phyloP scores from a whole-genome alignment of 768 basidiomycete species.

The Rhodocollybia butyracea region DNA sequence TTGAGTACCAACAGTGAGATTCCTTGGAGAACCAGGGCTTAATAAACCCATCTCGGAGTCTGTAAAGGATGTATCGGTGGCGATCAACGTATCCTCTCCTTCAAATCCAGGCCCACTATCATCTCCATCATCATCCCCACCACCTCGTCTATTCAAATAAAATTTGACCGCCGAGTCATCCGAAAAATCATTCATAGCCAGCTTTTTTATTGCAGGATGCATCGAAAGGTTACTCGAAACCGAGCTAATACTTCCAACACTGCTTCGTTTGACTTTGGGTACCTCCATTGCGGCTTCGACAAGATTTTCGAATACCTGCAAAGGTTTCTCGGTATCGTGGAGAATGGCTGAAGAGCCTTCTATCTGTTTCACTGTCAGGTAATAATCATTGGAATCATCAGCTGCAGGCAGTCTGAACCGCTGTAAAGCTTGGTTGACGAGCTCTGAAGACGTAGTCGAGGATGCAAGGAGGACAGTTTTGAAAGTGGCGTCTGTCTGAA shows the following conservation, averaged over 20 bases:
- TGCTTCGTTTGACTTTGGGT: conserved; percentile 89
- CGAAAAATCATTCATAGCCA: conserved; percentile 96
- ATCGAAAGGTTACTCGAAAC: conserved; percentile 87
- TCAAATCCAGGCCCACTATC: conserved; percentile 41
- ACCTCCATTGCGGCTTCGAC: conserved; percentile 71
- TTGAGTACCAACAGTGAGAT: conserved; percentile 38
- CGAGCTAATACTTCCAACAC: conserved; percentile 92
- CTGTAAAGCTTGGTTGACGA: conserved; percentile 90
- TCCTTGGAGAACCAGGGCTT: conserved; percentile 29
- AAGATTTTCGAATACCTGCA: conserved; percentile 86
- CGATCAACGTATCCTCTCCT: conserved; percentile 41
- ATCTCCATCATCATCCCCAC: conserved; percentile 28
- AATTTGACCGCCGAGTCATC: conserved; percentile 98
- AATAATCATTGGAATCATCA: conserved; percentile 68
- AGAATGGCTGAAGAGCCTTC: conserved; percentile 82
- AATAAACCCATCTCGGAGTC: conserved; percentile 2
- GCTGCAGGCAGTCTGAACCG: conserved; percentile 80
- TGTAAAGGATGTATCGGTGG: conserved; percentile 24
- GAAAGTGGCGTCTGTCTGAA: conserved; percentile 95
- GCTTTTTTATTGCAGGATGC: conserved; percentile 92
- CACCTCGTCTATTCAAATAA: conserved; percentile 73
- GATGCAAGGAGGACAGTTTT: conserved; percentile 94
- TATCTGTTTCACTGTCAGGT: conserved; percentile 89
- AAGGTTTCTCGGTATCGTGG: conserved; percentile 70
- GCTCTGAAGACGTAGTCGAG: conserved; percentile 77